Base-by-base conservation (phyloP, 2,329 filamentous ascomycete species). In the Aspergillus fumigatiaffinis region DNA sequence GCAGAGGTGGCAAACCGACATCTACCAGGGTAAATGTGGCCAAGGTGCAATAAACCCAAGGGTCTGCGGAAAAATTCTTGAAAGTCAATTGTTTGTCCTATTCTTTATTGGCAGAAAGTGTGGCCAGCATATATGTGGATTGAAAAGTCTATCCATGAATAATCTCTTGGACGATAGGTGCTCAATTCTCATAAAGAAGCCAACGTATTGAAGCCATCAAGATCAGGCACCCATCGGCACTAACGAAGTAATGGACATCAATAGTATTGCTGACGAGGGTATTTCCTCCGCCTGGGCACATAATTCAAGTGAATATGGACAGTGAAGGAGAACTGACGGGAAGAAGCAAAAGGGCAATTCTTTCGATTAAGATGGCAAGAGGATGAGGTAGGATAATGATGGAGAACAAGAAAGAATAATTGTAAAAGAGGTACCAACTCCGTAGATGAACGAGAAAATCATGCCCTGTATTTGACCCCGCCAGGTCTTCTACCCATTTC, bases 381-480 rank as follows among this genome's bases (percentile, higher is more conserved):
- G 17, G 41, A 12, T 20, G 14, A 17, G 14, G 32, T 38, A 38
- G 14, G 32, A 38, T 17, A 14, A 38, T 17, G 32, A 38, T 17
- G 32, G 32, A 38, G 32, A 38, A 69, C 67, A 68, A 57, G 64
- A 62, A 60, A 61, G 57, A 54, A 60, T 56, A 55, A 67, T 68
- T 64, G 63, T 61, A 65, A 67, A 65, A 63, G 64, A 62, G 66
- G 66, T 71, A 72, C 71, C 70, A 73, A 73, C 71, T 73, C 71
- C 71, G 68, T 69, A 67, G 70, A 71, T 62, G 66, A 70, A 72
- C 65, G 62, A 68, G 63, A 63, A 69, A 69, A 68, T 69, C 66
- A 69, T 69, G 66, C 67, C 69, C 65, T 68, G 60, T 65, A 65
- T 60, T 25, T 23, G 21, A 23, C 21, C 54, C 63, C 68, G 64